These are phyloP conservation scores for Panaeolus cyanescens DNA, from an alignment of 768 basidiomycete genomes.

Conservation along the genomic window DNA sequence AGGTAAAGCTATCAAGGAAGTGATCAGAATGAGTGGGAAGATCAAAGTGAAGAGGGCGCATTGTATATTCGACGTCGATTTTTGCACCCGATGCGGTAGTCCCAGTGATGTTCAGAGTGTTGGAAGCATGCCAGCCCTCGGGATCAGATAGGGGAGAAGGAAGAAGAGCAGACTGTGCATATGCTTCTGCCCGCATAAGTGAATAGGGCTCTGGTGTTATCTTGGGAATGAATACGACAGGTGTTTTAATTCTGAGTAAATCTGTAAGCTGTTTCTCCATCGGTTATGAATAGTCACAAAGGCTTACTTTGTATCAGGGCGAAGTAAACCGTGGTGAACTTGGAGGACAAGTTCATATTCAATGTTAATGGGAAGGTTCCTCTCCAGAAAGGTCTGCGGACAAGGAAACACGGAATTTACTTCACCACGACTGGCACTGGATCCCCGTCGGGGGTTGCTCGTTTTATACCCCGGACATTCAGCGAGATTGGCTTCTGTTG, in stretches of 20 bases:
- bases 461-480: constrained; percentile 5
- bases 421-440: no score
- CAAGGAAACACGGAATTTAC: constrained; percentile 12
- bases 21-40: neutral
- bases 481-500: constrained; percentile 20
- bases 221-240: constrained; percentile 20
- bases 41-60: neutral
- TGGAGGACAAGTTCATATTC: constrained; percentile 30
- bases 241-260: constrained; percentile 25
- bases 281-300: neutral
- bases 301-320: constrained; percentile 29
- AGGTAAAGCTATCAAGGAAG: constrained; percentile 15
- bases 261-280: neutral
- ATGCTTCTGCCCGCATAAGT: constrained; percentile 17
- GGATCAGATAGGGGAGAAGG: constrained; percentile 20
- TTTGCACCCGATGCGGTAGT: constrained; percentile 4
- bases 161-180: constrained; percentile 13
- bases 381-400: constrained; percentile 34
- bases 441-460: no score
- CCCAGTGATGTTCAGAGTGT: constrained; percentile 8
- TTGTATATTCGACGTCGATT: constrained; percentile 21
- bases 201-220: constrained; percentile 14
- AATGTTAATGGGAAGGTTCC: constrained; percentile 22
- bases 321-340: constrained; percentile 29
- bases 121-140: constrained; percentile 21